Evolutionary conservation across 148 eudicot species (phyloP), one percentile per base, ranked within the genome.

Genomic region (Chenopodium quinoa): DNA sequence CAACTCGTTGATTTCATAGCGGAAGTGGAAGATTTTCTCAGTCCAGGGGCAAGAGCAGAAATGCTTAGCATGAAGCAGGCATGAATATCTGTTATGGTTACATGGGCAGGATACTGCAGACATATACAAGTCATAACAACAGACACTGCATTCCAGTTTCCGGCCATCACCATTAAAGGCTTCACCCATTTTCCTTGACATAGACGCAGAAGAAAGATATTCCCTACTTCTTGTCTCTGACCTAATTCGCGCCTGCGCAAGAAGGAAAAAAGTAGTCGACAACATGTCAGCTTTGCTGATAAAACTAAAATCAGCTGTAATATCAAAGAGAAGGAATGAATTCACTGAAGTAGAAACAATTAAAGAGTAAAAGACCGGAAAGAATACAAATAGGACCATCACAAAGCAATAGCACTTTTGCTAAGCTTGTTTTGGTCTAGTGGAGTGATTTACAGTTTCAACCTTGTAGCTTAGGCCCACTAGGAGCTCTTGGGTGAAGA

Each of bases 1-100:
- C 27, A 94, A 86, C 48, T 91, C 94, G 9, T 54, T 67, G 47
- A 87, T 86, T 34, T 80, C 71, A 78, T 90, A 84, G 22, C 95
- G 92, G 75, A 85, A 85, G 50, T 86, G 82, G 73, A 93, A 88
- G 73, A 75, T 76, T 83, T 83, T 89, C 44, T 80, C 73, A 71
- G 83, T 83, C 97, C 95, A 91, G 64, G 91, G 77, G 83, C 98
- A 93, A 22, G 85, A 76, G 77, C 98, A 93, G 62, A 91, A 88
- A 68, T 84, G 71, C 80, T 90, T 93, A 22, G 94, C 74, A 82
- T 94, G 97, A 77, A 74, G 76, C n/a, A 92, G 89, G 73, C 98
- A 95, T n/a, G 93, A 75, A 82, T 86, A 93, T 83, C 50, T 89
- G 54, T 77, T 84, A 1, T 87, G 92, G 60, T 80, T 87, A 78